A percentile compares a stretch with the other conserved stretches of the same genome.
Evolutionary conservation across 2,329 filamentous ascomycete species (phyloP).

Genomic region (Ciborinia camelliae): DNA sequence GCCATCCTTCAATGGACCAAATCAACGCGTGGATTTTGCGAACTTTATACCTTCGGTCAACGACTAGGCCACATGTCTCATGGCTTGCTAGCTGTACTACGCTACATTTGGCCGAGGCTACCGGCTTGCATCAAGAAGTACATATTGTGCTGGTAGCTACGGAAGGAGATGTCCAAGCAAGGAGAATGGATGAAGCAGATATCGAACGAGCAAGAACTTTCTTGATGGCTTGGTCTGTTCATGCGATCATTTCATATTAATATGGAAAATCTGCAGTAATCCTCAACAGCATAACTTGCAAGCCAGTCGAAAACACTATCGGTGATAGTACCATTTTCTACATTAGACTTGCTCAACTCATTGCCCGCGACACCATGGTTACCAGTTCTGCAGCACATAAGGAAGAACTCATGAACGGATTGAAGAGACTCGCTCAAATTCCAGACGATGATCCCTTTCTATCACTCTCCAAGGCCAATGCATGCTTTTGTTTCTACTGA

Average conservation of each 20-base stretch:
- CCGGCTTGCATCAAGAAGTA: slow-evolving; percentile 34
- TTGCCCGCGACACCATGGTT: slow-evolving; percentile 20
- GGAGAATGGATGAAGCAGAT: slow-evolving; percentile 13
- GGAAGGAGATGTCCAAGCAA: slow-evolving; percentile 9
- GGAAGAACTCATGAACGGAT: background rate
- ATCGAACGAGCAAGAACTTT: slow-evolving; percentile 18
- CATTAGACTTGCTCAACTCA: slow-evolving; percentile 22
- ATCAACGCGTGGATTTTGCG: slow-evolving; percentile 31
- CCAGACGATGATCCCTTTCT: slow-evolving; percentile 16
- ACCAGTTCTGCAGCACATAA: background rate
- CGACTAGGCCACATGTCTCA: slow-evolving; percentile 32
- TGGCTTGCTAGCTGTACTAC: slow-evolving; percentile 34
- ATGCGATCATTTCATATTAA: slow-evolving; percentile 24
- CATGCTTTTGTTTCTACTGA: slow-evolving; percentile 29
- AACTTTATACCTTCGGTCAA: slow-evolving; percentile 33
- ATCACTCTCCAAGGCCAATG: slow-evolving; percentile 26
- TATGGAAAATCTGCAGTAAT: slow-evolving; percentile 26
- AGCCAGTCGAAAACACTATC: slow-evolving; percentile 7
- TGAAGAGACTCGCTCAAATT: slow-evolving; percentile 15
- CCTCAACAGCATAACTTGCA: slow-evolving; percentile 26
- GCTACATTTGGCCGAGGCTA: slow-evolving; percentile 35
- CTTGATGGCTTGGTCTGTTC: slow-evolving; percentile 18
- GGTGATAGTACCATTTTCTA: slow-evolving; percentile 7
- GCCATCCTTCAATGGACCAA: slow-evolving; percentile 25
- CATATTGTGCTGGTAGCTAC: slow-evolving; percentile 9